A percentile compares a stretch with the other conserved stretches of the same genome.
Conservation (phyloP, 345 rosid genomes). For the sweet orange (Citrus sinensis) region DNA sequence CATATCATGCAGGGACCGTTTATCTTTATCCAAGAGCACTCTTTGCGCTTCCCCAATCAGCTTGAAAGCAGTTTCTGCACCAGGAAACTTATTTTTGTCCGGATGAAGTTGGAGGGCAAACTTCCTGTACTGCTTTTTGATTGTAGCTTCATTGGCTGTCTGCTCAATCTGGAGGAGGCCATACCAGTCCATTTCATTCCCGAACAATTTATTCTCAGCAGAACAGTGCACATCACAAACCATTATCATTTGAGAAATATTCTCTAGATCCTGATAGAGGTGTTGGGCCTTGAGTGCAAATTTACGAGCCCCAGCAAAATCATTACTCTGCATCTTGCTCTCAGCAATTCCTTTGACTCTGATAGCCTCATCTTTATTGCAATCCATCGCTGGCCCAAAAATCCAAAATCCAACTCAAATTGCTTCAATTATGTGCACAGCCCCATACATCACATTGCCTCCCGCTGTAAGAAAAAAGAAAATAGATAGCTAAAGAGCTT, state of each 20-base stretch:
- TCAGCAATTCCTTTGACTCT: slow-evolving; percentile 71
- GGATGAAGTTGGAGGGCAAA: slow-evolving; percentile 89
- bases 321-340: slow-evolving; percentile 49
- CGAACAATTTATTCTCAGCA: slow-evolving; percentile 46
- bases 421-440: slow-evolving; percentile 1
- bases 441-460: slow-evolving; percentile 1
- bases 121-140: slow-evolving; percentile 85
- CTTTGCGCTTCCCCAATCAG: slow-evolving; percentile 82
- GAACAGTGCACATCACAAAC: slow-evolving; percentile 90
- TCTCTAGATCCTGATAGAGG: slow-evolving; percentile 58
- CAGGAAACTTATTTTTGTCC: slow-evolving; percentile 85
- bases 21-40: slow-evolving; percentile 61
- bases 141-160: slow-evolving; percentile 57
- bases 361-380: slow-evolving; percentile 91
- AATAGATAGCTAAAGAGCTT: background rate
- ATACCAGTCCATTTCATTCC: slow-evolving; percentile 86
- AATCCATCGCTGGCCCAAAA: slow-evolving; percentile 43
- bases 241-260: slow-evolving; percentile 58
- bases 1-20: slow-evolving; percentile 58
- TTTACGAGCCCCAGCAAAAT: slow-evolving; percentile 66
- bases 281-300: slow-evolving; percentile 62
- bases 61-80: slow-evolving; percentile 94
- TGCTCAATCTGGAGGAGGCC: slow-evolving; percentile 68
- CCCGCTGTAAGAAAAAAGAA: background rate
- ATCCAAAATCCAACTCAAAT: background rate